These are phyloP conservation scores for Avena sativa DNA, from an alignment of 176 grass and related monocot genomes.

Conservation along the genomic window DNA sequence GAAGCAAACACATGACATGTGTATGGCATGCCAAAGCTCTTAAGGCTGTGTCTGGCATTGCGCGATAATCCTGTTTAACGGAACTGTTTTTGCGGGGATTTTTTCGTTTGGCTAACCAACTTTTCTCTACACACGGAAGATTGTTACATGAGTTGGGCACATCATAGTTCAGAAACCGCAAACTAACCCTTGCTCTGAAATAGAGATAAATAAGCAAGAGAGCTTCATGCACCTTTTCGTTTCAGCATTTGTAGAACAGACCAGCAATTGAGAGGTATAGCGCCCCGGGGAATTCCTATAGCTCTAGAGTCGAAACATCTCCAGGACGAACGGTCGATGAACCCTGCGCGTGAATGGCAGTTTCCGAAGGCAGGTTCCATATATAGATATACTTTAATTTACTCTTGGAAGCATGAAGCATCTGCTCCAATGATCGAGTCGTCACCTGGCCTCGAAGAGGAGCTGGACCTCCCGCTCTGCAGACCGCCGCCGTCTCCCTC, in stretches of 20 bases:
- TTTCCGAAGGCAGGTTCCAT: background rate
- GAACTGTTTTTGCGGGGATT: background rate
- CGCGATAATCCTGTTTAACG: background rate
- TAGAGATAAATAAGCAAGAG: background rate
- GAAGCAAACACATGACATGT: constrained; percentile 43
- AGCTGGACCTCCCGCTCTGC: constrained; percentile 24
- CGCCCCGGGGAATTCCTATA: constrained; percentile 51
- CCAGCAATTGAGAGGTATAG: constrained; percentile 57
- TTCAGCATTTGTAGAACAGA: constrained; percentile 56
- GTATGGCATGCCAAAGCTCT: constrained; percentile 21
- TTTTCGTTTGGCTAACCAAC: background rate
- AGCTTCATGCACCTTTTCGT: constrained; percentile 53
- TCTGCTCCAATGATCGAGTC: background rate
- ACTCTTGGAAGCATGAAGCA: background rate
- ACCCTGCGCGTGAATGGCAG: constrained; percentile 42
- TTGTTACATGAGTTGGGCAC: background rate
- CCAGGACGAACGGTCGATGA: constrained; percentile 68
- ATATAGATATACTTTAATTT: background rate
- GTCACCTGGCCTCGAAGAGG: constrained; percentile 53
- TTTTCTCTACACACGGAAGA: background rate
- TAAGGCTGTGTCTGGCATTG: background rate
- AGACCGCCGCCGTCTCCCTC: background rate
- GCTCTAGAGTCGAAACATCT: constrained; percentile 63
- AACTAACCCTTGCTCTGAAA: background rate
- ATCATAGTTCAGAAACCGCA: background rate